Conservation (phyloP, 2,329 filamentous ascomycete genomes). For the Pyricularia sp. region DNA sequence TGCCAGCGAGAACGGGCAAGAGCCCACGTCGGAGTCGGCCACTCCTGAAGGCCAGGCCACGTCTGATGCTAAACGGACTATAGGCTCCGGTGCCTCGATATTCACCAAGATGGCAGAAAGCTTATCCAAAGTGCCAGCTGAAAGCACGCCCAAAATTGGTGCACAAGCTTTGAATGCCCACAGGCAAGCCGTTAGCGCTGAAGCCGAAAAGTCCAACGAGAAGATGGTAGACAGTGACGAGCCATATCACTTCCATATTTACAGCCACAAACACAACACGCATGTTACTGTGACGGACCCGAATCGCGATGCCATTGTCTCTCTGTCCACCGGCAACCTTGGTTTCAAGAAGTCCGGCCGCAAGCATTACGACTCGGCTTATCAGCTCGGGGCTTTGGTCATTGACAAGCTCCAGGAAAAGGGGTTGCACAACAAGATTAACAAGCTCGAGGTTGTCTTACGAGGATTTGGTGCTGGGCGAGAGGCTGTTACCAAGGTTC, state of each 20-base stretch:
- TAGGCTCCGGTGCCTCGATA: neutral
- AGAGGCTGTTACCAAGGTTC: conserved; percentile 81
- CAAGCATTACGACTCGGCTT: conserved; percentile 81
- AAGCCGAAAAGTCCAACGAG: neutral
- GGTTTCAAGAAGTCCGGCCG: conserved; percentile 81
- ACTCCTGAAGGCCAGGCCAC: neutral
- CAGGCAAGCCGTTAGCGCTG: neutral
- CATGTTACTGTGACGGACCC: conserved; percentile 86
- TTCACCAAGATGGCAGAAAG: neutral
- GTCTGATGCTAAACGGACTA: neutral
- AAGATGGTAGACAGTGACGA: conserved; percentile 26
- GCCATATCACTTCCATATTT: conserved; percentile 82
- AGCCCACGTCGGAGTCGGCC: neutral
- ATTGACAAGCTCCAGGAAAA: conserved; percentile 78
- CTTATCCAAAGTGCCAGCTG: neutral
- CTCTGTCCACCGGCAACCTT: conserved; percentile 74
- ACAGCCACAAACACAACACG: conserved; percentile 85
- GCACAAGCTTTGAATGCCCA: neutral
- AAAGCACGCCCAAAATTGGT: neutral
- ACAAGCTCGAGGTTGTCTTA: conserved; percentile 68
- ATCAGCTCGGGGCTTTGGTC: conserved; percentile 78
- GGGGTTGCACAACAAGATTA: conserved; percentile 67
- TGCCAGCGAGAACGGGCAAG: neutral
- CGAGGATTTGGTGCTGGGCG: conserved; percentile 80
- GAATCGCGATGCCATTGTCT: conserved; percentile 69